phyloP scores from a whole-genome alignment of 169 alveolate genomes.

The Sarcocystis neurona region DNA sequence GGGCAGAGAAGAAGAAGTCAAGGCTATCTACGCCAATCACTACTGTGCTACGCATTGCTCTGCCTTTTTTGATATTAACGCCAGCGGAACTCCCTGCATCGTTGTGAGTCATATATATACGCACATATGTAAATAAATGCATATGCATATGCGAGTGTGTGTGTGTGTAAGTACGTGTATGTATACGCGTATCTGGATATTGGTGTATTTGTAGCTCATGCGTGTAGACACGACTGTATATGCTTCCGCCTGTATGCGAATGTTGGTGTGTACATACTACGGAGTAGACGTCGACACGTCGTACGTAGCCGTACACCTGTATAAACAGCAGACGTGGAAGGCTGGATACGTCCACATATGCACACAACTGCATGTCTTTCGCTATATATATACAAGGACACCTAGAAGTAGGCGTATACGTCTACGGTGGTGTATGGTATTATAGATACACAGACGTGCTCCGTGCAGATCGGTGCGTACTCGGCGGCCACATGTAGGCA shows the following conservation, averaged over 20 bases:
- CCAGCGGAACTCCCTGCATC: conserved; percentile 18
- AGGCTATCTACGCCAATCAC: conserved; percentile 53
- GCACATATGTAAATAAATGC: not conserved
- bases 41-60: conserved; percentile 52
- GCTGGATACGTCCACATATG: no score
- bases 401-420: no score
- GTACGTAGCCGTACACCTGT: no score
- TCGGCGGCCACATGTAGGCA: no score
- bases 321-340: no score
- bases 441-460: no score
- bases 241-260: not conserved
- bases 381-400: no score
- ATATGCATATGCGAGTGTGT: not conserved
- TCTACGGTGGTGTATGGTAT: no score
- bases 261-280: not conserved
- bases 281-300: not conserved
- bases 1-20: conserved; percentile 14
- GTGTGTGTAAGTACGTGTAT: not conserved
- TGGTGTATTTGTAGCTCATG: not conserved
- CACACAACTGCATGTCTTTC: no score
- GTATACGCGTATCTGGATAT: not conserved
- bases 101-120: conserved; percentile 27
- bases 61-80: conserved; percentile 28
- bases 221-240: not conserved
- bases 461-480: no score